phyloP scores from a whole-genome alignment of 2,329 filamentous ascomycete species.

The Pseudogymnoascus sp. region DNA sequence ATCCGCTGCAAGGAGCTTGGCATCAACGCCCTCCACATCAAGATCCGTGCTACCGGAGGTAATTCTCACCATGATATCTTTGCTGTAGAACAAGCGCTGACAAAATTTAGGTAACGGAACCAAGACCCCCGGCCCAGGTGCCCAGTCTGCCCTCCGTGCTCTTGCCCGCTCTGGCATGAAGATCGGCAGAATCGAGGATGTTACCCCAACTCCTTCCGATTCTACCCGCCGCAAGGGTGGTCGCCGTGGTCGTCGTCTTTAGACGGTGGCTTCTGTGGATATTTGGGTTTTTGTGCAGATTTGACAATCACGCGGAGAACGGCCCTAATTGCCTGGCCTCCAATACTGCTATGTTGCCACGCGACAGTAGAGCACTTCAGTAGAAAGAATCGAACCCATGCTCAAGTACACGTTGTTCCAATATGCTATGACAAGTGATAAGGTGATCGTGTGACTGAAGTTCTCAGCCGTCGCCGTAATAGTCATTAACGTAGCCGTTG shows the following conservation, averaged over 20 bases:
- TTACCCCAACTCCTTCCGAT: slow-evolving; percentile 97
- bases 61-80: slow-evolving; percentile 20
- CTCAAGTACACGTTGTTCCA: background rate
- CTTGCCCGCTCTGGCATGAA: slow-evolving; percentile 99
- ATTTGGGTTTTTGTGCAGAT: slow-evolving; percentile 44
- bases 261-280: slow-evolving; percentile 36
- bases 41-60: slow-evolving; percentile 99
- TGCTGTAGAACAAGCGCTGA: background rate
- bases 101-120: slow-evolving; percentile 73
- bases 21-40: slow-evolving; percentile 98
- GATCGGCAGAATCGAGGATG: slow-evolving; percentile 99
- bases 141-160: slow-evolving; percentile 97
- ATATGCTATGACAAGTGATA: background rate
- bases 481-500: background rate
- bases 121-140: slow-evolving; percentile 99
- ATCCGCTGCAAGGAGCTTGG: slow-evolving; percentile 76
- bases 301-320: slow-evolving; percentile 67
- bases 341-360: slow-evolving; percentile 46
- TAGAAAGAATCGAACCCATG: slow-evolving; percentile 18
- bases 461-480: background rate
- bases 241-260: slow-evolving; percentile 99
- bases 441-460: background rate
- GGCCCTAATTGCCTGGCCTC: slow-evolving; percentile 56
- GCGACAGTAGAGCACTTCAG: slow-evolving; percentile 29
- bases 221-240: slow-evolving; percentile 99